Evolutionary conservation across 164 flowering plant genomes (phyloP), one percentile per base, ranked within the genome.

Genomic region (Aristolochia fimbriata): DNA sequence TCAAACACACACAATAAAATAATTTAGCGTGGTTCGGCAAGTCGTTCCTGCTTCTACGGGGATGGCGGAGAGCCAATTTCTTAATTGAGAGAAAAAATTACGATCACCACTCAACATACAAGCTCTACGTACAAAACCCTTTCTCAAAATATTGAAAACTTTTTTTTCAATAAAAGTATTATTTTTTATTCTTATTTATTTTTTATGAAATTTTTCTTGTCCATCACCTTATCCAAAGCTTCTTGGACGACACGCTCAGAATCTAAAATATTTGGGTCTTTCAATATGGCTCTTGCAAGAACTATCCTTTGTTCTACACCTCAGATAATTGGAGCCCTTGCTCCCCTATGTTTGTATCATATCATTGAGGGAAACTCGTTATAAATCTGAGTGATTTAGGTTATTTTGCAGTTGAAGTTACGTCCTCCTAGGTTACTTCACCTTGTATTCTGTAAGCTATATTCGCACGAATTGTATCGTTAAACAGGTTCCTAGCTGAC

Each of bases 401-500:
- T 13, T 83, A 71, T 65, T 71, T 75, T 17, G 87, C 59, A 23
- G 87, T 88, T 22, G 68, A 71, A 31, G 79, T 75, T 63, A 86
- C 78, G 75, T 84, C 89, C 4, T 77, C 83, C 57, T 86, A 91
- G 0, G 77, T 70, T 6, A 73, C 79, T 0, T 33, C 59, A 14
- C 77, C 87, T 25, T 73, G 68, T 51, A 75, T 85, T 49, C 92
- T 83, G 51, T 88, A 88, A n/a, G 91, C 85, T 37, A 88, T 82
- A 78, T 88, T 88, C 52, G 66, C 65, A 0, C 82, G 77, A 47
- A 85, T 85, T 2, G 83, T 80, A 31, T 83, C 95, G 51, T 83
- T 85, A 73, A 87, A 87, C 58, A 2, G 91, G 96, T 69, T 85
- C 91, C 71, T 85, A 91, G 51, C 87, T 69, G 3, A 87, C 96